Conservation (phyloP, 1,284 basidiomycete genomes). For the Salmacisia buchloeana region DNA sequence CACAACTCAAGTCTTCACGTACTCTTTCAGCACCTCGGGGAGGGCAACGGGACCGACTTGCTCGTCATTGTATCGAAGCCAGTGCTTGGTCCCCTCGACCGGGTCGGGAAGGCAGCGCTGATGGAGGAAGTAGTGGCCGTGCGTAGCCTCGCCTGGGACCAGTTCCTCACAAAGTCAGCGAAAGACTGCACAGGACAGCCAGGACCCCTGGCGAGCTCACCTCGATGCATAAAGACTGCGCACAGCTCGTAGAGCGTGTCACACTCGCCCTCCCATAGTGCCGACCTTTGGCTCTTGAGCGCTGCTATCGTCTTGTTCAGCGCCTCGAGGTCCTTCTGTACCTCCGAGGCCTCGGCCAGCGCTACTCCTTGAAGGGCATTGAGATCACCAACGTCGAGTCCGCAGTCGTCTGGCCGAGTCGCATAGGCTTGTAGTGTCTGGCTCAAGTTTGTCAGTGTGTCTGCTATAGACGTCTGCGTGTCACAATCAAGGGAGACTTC, state of each 20-base stretch:
- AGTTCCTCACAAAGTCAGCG: background rate
- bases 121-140: constrained; percentile 48
- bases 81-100: constrained; percentile 14
- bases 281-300: constrained; percentile 68
- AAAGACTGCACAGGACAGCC: background rate
- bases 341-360: constrained; percentile 47
- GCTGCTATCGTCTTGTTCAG: constrained; percentile 55
- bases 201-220: constrained; percentile 50
- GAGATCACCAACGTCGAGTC: background rate
- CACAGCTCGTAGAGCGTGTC: constrained; percentile 80
- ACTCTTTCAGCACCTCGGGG: constrained; percentile 37
- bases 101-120: constrained; percentile 21
- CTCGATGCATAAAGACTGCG: constrained; percentile 92
- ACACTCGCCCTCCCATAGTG: constrained; percentile 67
- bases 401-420: background rate
- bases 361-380: background rate
- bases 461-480: background rate
- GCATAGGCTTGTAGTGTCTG: background rate
- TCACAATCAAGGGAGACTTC: background rate
- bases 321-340: constrained; percentile 59
- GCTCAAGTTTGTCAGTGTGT: background rate
- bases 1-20: too few species aligned
- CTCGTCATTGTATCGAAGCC: constrained; percentile 47
- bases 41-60: constrained; percentile 21
- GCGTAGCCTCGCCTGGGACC: constrained; percentile 37